Evolutionary conservation across 2,329 filamentous ascomycete species (phyloP), one percentile per base, ranked within the genome.

Genomic region (Colletotrichum lindemuthianum): DNA sequence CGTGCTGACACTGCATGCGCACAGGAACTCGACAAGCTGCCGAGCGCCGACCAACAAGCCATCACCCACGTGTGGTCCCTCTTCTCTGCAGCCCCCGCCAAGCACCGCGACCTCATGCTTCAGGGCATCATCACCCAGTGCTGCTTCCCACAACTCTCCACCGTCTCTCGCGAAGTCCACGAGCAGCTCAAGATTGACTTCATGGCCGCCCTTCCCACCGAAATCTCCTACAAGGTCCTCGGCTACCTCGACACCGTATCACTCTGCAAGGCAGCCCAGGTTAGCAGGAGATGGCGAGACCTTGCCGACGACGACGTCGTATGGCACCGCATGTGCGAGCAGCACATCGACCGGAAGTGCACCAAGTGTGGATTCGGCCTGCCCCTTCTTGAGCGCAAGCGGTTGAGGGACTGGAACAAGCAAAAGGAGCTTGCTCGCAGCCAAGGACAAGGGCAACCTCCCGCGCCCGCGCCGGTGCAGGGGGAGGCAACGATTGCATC

Each of bases 161-260:
- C 92, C 70, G 90, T 99, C 61, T 96, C 95, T 2, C 89, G 92
- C 66, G 92, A 93, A 69, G 92, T 99, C 49, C 91, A 93, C 68
- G 94, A 98, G 69, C 90, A 98, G 67, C 94, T 99, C 73, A 96
- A 97, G 77, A 98, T 99, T 79, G 96, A 99, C 79, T 99, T 98
- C 75, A 82, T 99, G 53, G 88, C 91, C 39, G 93, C 95, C 7
- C 84, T 99, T 0, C 96, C 96, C 6, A 86, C 90, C 44, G 96
- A 99, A 79, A 86, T 99, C 37, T 92, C 93, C 15, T 96, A 96
- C 80, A 96, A 96, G 77, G 95, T 99, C 41, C 84, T 99, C 3
- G 94, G 91, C 71, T 96, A 92, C 72, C 89, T 99, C 63, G 96
- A 99, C 76, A 97, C 95, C 1, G 91, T 92, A 2, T 97, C 95